A percentile compares a stretch with the other conserved stretches of the same genome.
Evolutionary conservation across 495 filamentous ascomycete species (phyloP).

Genomic region (Xylaria scruposa): DNA sequence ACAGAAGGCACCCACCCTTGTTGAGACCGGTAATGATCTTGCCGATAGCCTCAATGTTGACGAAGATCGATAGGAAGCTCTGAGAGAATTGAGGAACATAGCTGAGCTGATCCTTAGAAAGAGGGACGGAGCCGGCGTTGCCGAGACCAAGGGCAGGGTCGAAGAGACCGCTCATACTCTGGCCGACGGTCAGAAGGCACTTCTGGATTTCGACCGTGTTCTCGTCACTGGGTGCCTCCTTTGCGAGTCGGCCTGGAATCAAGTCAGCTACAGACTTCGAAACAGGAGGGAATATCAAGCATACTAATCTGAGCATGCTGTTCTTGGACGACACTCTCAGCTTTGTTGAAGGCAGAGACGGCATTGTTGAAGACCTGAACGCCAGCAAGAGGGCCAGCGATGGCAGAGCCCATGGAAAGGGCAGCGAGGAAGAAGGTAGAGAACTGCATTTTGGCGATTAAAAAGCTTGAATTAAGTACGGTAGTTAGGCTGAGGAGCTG

Average conservation of each 20-base stretch:
- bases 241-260: background rate
- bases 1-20: constrained; percentile 27
- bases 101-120: constrained; percentile 31
- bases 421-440: constrained; percentile 37
- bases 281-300: background rate
- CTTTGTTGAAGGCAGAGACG: constrained; percentile 22
- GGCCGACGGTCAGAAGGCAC: constrained; percentile 27
- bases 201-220: constrained; percentile 31
- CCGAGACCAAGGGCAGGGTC: constrained; percentile 28
- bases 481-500: background rate
- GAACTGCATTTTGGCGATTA: constrained; percentile 39
- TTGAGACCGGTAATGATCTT: constrained; percentile 22
- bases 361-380: constrained; percentile 26
- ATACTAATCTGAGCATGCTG: constrained; percentile 30
- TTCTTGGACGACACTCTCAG: constrained; percentile 27
- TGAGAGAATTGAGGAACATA: constrained; percentile 28
- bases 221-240: constrained; percentile 16
- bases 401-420: constrained; percentile 41
- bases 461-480: constrained; percentile 15
- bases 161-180: constrained; percentile 31
- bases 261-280: background rate
- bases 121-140: constrained; percentile 5
- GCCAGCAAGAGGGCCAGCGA: constrained; percentile 31
- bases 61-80: constrained; percentile 29
- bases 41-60: constrained; percentile 31